A percentile compares a stretch with the other conserved stretches of the same genome.
phyloP scores from a whole-genome alignment of 345 rosid species.

The Sapria himalayana region DNA sequence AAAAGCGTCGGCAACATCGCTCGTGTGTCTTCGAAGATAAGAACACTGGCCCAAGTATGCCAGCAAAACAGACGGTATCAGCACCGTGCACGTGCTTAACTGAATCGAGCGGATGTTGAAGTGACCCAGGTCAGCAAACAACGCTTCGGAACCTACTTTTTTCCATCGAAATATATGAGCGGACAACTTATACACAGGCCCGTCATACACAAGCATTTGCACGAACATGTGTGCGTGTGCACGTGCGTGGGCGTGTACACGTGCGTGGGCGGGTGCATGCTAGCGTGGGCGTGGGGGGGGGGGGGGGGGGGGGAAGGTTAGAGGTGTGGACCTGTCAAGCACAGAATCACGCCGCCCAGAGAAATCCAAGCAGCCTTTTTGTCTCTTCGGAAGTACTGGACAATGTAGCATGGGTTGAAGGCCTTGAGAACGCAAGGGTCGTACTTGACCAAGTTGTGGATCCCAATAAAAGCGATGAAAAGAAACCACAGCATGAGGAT shows the following conservation, averaged over 20 bases:
- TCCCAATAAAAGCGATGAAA: slow-evolving; percentile 15
- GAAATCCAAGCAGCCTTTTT: slow-evolving; percentile 26
- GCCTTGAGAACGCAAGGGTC: slow-evolving; percentile 21
- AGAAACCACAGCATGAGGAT: slow-evolving; percentile 22
- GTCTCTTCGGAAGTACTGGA: slow-evolving; percentile 22
- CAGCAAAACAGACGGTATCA: slow-evolving; percentile 22
- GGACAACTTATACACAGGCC: no score
- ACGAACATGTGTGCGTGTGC: no score
- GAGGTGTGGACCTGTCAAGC: slow-evolving; percentile 14
- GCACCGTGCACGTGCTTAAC: slow-evolving; percentile 17
- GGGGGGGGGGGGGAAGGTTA: no score
- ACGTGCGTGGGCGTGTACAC: no score
- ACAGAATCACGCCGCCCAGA: slow-evolving; percentile 24
- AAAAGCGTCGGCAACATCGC: slow-evolving; percentile 8
- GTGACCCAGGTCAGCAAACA: slow-evolving; percentile 46
- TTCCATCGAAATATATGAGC: no score
- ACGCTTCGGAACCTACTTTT: slow-evolving; percentile 31
- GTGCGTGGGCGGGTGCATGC: no score
- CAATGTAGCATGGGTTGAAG: slow-evolving; percentile 18
- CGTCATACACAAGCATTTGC: no score
- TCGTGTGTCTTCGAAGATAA: slow-evolving; percentile 9
- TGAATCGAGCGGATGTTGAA: slow-evolving; percentile 26
- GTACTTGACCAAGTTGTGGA: slow-evolving; percentile 18
- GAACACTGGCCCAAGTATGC: slow-evolving; percentile 22
- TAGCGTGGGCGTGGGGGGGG: no score